Conservation (phyloP, 2,329 filamentous ascomycete species). For the Nannizziopsis barbatae region DNA sequence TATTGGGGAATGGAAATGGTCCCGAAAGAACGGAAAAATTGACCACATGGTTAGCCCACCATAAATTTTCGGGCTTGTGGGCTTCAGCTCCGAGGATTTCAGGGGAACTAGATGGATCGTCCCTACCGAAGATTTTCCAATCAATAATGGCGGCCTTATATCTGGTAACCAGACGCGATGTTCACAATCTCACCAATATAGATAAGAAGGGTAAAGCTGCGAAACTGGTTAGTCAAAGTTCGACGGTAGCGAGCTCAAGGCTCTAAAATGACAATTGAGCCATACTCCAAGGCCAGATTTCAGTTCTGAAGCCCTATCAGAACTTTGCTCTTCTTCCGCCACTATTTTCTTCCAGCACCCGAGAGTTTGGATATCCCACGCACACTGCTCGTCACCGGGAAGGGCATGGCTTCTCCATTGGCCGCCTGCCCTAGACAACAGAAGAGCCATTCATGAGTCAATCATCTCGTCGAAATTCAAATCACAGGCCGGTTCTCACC, state of each 20-base stretch:
- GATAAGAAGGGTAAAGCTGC: slow-evolving; percentile 14
- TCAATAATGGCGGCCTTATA: background rate
- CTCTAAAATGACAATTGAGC: background rate
- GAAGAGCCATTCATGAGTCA: background rate
- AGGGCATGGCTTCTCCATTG: slow-evolving; percentile 39
- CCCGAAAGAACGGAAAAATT: slow-evolving; percentile 22
- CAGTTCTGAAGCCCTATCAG: slow-evolving; percentile 19
- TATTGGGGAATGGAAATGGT: slow-evolving; percentile 15
- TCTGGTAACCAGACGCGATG: background rate
- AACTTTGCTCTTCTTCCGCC: slow-evolving; percentile 20
- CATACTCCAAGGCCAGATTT: slow-evolving; percentile 17
- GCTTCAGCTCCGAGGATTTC: slow-evolving; percentile 2
- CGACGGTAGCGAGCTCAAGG: background rate
- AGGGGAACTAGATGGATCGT: slow-evolving; percentile 7
- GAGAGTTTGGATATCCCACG: slow-evolving; percentile 38
- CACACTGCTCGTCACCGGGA: slow-evolving; percentile 25
- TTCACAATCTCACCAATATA: slow-evolving; percentile 14
- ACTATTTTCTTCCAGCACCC: slow-evolving; percentile 30
- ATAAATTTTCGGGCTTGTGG: slow-evolving; percentile 21
- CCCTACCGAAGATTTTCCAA: background rate
- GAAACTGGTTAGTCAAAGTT: background rate
- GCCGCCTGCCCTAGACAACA: slow-evolving; percentile 35
- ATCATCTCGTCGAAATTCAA: slow-evolving; percentile 2
- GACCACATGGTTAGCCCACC: slow-evolving; percentile 31
- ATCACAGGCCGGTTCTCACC: slow-evolving; percentile 21